Evolutionary conservation across 2,329 filamentous ascomycete genomes (phyloP).

Genomic region (Trichophyton verrucosum): DNA sequence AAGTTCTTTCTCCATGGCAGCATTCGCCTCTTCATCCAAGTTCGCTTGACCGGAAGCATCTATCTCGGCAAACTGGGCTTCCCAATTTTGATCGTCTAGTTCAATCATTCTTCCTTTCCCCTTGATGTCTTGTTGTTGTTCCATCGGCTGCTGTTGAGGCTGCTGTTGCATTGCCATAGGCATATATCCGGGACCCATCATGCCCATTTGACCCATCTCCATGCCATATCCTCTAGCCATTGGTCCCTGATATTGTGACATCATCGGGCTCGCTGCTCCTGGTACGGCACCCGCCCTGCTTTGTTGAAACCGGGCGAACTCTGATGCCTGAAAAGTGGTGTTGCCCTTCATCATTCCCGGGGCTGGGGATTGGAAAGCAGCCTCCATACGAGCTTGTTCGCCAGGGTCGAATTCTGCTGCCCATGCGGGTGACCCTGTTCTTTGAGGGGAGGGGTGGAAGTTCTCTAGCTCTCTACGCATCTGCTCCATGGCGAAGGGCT

Average conservation of each 20-base stretch:
- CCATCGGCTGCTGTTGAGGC: slow-evolving; percentile 22
- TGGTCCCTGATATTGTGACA: slow-evolving; percentile 7
- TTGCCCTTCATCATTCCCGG: slow-evolving; percentile 33
- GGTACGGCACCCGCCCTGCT: slow-evolving; percentile 43
- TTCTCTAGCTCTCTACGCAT: slow-evolving; percentile 51
- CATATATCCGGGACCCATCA: slow-evolving; percentile 43
- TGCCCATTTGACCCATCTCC: slow-evolving; percentile 26
- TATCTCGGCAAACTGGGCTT: slow-evolving; percentile 87
- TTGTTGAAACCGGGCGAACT: slow-evolving; percentile 79
- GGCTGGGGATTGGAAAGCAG: slow-evolving; percentile 48
- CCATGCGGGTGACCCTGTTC: slow-evolving; percentile 47
- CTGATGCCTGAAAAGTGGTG: slow-evolving; percentile 61
- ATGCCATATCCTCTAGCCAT: slow-evolving; percentile 31
- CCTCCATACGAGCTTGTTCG: slow-evolving; percentile 57
- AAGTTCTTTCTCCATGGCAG: slow-evolving; percentile 72
- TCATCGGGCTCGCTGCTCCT: slow-evolving; percentile 47
- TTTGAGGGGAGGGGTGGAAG: slow-evolving; percentile 37
- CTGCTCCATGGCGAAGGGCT: slow-evolving; percentile 54
- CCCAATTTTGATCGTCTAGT: slow-evolving; percentile 87
- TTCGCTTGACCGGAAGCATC: slow-evolving; percentile 46
- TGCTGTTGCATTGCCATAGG: slow-evolving; percentile 39
- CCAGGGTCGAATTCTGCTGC: slow-evolving; percentile 52
- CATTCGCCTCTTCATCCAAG: slow-evolving; percentile 52
- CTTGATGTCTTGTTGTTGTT: slow-evolving; percentile 54
- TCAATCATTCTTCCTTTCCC: slow-evolving; percentile 75